Base-by-base conservation (phyloP, 768 basidiomycete species). In the Rhizopogon vinicolor region DNA sequence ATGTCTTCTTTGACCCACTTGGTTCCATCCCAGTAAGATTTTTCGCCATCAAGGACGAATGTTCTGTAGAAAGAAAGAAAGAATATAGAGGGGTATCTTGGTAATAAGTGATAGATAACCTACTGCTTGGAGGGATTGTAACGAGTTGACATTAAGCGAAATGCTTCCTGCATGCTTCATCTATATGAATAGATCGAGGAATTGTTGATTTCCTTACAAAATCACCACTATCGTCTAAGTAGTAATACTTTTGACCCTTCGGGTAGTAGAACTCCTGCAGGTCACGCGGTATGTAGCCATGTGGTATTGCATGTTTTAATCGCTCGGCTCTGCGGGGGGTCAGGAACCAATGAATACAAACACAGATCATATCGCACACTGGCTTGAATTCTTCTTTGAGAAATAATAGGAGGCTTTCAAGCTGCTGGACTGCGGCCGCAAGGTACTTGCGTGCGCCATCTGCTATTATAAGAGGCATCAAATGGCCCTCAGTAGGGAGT, bases 251-350 rank as follows among this genome's bases (percentile, higher is more conserved):
- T n/a, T 44, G 43, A 18, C 40, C 29, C 16, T 39, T 35, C 31
- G 18, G 46, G 45, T 58, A 58, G 41, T 58, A 49, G 41, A 57
- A 58, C 12, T 14, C 31, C 16, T 58, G 39, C 10, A 59, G 49
- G 16, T 63, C 62, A 19, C 16, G 59, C 13, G 62, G 62, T 14
- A 63, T 56, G 33, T 55, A 62, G 7, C 62, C 62, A 14, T 63
- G 51, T 8, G n/a, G 18, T 12, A 44, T 22, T 13, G 44, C 51
- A 22, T 48, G 33, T 9, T 48, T 48, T 18, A 48, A 19, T 48
- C 46, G 19, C 14, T 48, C 46, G 9, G 46, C 1, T 48, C 46
- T 48, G 33, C 5, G 5, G 5, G 8, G 35, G 19, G 22, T 48
- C 46, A 48, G 46, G 22, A 7, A 10, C 18, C 46, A 16, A 16